A percentile compares a stretch with the other conserved stretches of the same genome.
Conservation (phyloP, 1,284 basidiomycete species). For the Fistulinella cinereoalba region DNA sequence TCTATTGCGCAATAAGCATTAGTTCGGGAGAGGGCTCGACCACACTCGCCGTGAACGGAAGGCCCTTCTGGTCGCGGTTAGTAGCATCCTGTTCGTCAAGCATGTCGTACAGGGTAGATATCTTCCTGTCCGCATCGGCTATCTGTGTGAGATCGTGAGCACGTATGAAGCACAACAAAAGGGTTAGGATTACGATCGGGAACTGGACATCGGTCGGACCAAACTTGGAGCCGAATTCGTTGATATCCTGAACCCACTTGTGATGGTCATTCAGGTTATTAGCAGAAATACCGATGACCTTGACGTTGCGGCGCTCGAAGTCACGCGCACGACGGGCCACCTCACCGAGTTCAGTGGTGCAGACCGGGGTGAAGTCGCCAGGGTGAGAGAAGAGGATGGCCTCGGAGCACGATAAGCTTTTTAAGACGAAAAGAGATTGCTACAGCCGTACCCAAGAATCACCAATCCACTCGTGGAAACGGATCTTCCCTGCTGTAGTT, state of each 20-base stretch:
- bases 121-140: constrained; percentile 85
- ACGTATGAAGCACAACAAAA: not conserved
- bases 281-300: constrained; percentile 93
- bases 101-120: constrained; percentile 92
- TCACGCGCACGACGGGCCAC: constrained; percentile 85
- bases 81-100: constrained; percentile 93
- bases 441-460: constrained; percentile 76
- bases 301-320: constrained; percentile 86
- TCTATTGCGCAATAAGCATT: constrained; percentile 46
- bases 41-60: constrained; percentile 65
- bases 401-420: constrained; percentile 36
- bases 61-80: constrained; percentile 90
- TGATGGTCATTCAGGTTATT: constrained; percentile 87
- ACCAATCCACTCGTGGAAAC: constrained; percentile 91
- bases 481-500: constrained; percentile 74
- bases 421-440: not conserved
- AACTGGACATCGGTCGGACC: constrained; percentile 78
- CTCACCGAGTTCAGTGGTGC: constrained; percentile 96
- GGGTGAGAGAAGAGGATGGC: constrained; percentile 92
- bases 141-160: constrained; percentile 51
- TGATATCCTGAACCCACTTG: constrained; percentile 91
- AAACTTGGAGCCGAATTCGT: constrained; percentile 68
- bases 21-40: constrained; percentile 2
- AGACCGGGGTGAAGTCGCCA: constrained; percentile 82
- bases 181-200: constrained; percentile 71